phyloP scores from a whole-genome alignment of 345 rosid species.

The Gynandropsis gynandra region DNA sequence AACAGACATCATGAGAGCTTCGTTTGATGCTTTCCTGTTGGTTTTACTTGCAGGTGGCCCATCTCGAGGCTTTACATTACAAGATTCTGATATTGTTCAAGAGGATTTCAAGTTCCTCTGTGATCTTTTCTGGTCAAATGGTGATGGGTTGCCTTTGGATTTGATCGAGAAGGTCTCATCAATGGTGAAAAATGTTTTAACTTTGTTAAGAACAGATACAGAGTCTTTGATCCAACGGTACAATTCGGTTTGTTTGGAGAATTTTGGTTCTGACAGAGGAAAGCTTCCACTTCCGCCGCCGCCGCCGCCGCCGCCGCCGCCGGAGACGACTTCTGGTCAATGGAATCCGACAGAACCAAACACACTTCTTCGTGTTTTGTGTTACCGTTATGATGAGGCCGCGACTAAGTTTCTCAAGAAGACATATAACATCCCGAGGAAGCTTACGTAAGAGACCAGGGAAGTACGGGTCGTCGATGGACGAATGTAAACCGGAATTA shows the following conservation, averaged over 20 bases:
- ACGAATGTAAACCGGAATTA: no score
- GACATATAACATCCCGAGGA: conserved; percentile 77
- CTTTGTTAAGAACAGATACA: conserved; percentile 60
- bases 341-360: conserved; percentile 86
- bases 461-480: no score
- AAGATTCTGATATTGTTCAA: conserved; percentile 46
- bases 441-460: conserved; percentile 31
- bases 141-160: conserved; percentile 65
- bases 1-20: conserved; percentile 71
- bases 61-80: conserved; percentile 39
- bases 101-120: conserved; percentile 69
- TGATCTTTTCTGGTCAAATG: conserved; percentile 54
- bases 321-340: conserved; percentile 76
- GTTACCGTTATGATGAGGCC: conserved; percentile 65
- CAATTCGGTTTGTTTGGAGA: conserved; percentile 81
- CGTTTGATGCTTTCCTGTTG: conserved; percentile 62
- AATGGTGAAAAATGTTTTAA: no score
- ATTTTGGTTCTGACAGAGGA: conserved; percentile 51
- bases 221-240: conserved; percentile 59
- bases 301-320: conserved; percentile 58
- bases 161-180: conserved; percentile 56
- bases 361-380: conserved; percentile 74
- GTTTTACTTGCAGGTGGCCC: conserved; percentile 73
- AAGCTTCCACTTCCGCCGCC: conserved; percentile 65
- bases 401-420: conserved; percentile 86